Conservation (phyloP, 2,329 filamentous ascomycete species). For the Aureobasidium sp. region DNA sequence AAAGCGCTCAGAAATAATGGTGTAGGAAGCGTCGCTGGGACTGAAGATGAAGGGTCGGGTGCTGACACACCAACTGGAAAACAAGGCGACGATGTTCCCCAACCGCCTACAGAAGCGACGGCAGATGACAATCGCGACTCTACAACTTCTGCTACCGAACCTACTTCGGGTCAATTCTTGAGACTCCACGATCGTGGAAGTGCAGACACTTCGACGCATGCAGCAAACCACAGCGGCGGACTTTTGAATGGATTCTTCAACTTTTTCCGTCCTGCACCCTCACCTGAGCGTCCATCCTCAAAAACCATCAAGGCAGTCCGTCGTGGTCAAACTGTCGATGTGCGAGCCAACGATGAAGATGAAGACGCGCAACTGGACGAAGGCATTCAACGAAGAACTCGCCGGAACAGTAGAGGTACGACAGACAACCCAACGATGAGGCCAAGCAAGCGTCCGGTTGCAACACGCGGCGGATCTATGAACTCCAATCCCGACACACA, state of each 20-base stretch:
- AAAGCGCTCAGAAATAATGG: background rate
- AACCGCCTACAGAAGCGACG: constrained; percentile 57
- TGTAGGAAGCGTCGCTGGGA: constrained; percentile 13
- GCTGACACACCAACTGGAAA: constrained; percentile 16
- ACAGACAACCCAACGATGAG: constrained; percentile 14
- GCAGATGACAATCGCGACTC: constrained; percentile 46
- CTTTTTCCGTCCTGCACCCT: constrained; percentile 59
- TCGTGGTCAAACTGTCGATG: constrained; percentile 61
- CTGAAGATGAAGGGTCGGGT: constrained; percentile 21
- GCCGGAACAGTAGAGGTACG: constrained; percentile 12
- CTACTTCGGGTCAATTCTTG: background rate
- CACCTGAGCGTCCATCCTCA: constrained; percentile 32
- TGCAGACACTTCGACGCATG: background rate
- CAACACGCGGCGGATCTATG: constrained; percentile 42
- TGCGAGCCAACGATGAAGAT: background rate
- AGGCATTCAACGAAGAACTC: background rate
- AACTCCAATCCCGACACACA: constrained; percentile 32
- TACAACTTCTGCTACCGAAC: constrained; percentile 11
- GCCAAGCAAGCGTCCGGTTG: constrained; percentile 33
- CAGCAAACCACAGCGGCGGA: constrained; percentile 16
- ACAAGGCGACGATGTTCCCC: constrained; percentile 50
- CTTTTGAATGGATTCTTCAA: constrained; percentile 53
- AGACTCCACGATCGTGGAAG: background rate
- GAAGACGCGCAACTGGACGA: background rate
- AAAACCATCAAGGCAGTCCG: constrained; percentile 27